A percentile compares a stretch with the other conserved stretches of the same genome.
These are phyloP conservation scores for Arthonia radiata DNA, from an alignment of 495 filamentous ascomycete genomes.

Conservation along the genomic window DNA sequence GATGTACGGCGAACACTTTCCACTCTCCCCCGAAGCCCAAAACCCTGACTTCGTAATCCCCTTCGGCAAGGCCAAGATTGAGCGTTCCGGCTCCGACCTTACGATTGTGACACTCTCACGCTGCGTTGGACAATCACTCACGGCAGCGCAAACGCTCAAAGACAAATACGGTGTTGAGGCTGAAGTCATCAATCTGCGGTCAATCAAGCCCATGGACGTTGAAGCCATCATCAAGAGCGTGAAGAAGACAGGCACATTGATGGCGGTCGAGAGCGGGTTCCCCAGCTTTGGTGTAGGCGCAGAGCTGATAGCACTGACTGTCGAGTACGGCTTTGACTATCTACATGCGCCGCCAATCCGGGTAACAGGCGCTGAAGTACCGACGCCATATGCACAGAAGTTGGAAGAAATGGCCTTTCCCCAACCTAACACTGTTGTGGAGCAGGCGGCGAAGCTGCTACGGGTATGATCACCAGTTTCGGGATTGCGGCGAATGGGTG, in stretches of 20 bases:
- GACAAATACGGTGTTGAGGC: slow-evolving; percentile 86
- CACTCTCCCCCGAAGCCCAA: slow-evolving; percentile 88
- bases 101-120: slow-evolving; percentile 88
- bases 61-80: slow-evolving; percentile 95
- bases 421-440: slow-evolving; percentile 54
- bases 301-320: slow-evolving; percentile 77
- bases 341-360: slow-evolving; percentile 78
- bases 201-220: slow-evolving; percentile 86
- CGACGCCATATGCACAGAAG: slow-evolving; percentile 71
- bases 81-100: slow-evolving; percentile 82
- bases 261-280: slow-evolving; percentile 88
- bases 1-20: slow-evolving; percentile 79
- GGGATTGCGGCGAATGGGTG: too few relatives aligned
- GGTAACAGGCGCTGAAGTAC: slow-evolving; percentile 87
- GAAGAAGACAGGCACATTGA: slow-evolving; percentile 88
- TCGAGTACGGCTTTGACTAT: slow-evolving; percentile 98
- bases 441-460: slow-evolving; percentile 63
- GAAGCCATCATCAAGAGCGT: slow-evolving; percentile 86
- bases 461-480: too few relatives aligned
- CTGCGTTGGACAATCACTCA: slow-evolving; percentile 77
- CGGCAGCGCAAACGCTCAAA: slow-evolving; percentile 71
- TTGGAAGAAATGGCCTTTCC: slow-evolving; percentile 89
- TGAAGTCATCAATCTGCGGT: slow-evolving; percentile 95
- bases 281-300: slow-evolving; percentile 76
- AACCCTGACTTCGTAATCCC: slow-evolving; percentile 88